Evolutionary conservation across 1,284 basidiomycete genomes (phyloP).

Genomic region (Spongiforma sp.): DNA sequence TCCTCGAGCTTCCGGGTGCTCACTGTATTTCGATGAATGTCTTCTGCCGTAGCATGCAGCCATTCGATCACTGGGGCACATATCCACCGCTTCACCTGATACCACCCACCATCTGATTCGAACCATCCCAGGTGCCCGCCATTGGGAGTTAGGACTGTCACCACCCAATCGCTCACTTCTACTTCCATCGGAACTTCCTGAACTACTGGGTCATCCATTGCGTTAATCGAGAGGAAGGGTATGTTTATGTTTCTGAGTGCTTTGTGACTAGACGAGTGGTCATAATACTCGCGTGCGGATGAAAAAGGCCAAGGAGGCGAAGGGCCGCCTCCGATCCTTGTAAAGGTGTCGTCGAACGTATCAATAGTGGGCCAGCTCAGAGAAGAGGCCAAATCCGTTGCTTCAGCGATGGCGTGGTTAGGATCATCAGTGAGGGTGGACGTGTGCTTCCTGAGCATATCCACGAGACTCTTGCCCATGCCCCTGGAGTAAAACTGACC

Average conservation of each 20-base stretch:
- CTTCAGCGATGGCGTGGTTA: constrained; percentile 54
- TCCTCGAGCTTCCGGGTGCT: constrained; percentile 44
- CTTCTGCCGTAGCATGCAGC: constrained; percentile 64
- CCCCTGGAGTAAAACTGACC: constrained; percentile 81
- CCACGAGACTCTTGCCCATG: constrained; percentile 81
- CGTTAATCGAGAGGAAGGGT: constrained; percentile 85
- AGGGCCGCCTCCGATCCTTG: constrained; percentile 79
- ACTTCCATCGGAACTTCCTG: constrained; percentile 64
- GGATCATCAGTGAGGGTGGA: constrained; percentile 55
- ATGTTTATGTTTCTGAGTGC: constrained; percentile 63
- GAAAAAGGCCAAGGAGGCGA: constrained; percentile 81
- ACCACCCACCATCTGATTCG: constrained; percentile 53
- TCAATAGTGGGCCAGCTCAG: constrained; percentile 60
- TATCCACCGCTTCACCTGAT: constrained; percentile 68
- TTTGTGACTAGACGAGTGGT: constrained; percentile 64
- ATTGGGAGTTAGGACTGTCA: constrained; percentile 73
- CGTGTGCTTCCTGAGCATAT: constrained; percentile 68
- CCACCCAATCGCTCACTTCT: constrained; percentile 66
- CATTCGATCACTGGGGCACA: constrained; percentile 78
- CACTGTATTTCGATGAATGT: constrained; percentile 45
- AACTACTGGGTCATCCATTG: constrained; percentile 92
- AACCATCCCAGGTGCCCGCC: constrained; percentile 99
- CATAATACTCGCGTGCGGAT: constrained; percentile 84
- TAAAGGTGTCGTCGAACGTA: constrained; percentile 72
- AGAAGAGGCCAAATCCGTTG: constrained; percentile 48